Evolutionary conservation across 1,284 basidiomycete genomes (phyloP).

Genomic region (Athelia sp.): DNA sequence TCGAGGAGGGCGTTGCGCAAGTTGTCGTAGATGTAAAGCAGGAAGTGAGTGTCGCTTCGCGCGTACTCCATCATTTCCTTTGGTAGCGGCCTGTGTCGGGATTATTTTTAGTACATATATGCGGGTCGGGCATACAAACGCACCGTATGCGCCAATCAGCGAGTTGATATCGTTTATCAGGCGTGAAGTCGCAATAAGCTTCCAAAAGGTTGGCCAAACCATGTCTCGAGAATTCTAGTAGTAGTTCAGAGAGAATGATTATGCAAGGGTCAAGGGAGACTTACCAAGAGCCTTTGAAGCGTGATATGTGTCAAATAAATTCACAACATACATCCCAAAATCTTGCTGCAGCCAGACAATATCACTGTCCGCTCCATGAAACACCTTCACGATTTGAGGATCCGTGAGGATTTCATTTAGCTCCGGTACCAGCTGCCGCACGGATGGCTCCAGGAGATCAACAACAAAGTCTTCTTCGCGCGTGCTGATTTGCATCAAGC

Average conservation of each 20-base stretch:
- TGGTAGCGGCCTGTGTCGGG: conserved; percentile 67
- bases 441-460: conserved; percentile 56
- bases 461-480: conserved; percentile 84
- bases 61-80: conserved; percentile 91
- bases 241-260: neutral
- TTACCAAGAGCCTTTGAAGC: conserved; percentile 82
- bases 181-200: conserved; percentile 86
- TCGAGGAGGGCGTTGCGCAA: conserved; percentile 85
- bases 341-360: conserved; percentile 96
- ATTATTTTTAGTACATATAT: conserved; percentile 3
- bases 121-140: conserved; percentile 36
- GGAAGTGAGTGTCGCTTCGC: conserved; percentile 92
- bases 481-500: conserved; percentile 92
- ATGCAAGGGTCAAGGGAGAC: conserved; percentile 11
- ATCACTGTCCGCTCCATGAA: conserved; percentile 94
- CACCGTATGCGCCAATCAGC: conserved; percentile 90
- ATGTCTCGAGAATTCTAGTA: conserved; percentile 75
- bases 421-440: conserved; percentile 74
- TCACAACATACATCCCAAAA: conserved; percentile 91
- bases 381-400: conserved; percentile 82
- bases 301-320: conserved; percentile 95
- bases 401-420: conserved; percentile 81
- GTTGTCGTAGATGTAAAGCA: conserved; percentile 90
- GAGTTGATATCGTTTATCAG: conserved; percentile 94
- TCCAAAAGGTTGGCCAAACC: conserved; percentile 83